Evolutionary conservation across 352 stramenopile genomes (phyloP), one percentile per base, ranked within the genome.

Genomic region (Phytophthora ramorum): DNA sequence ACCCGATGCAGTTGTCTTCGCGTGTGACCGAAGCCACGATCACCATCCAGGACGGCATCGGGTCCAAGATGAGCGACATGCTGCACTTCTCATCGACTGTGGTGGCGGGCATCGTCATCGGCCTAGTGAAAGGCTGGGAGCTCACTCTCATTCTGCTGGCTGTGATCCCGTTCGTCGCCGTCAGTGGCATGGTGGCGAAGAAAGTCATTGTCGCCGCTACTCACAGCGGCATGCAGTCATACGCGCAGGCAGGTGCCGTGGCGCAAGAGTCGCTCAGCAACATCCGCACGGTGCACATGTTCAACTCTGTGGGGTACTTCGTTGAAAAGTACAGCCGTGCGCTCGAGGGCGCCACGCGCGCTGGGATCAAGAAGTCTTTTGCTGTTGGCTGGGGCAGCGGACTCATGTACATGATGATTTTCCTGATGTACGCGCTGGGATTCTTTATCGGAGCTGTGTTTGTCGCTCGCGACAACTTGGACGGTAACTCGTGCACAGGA

Each of bases 271-370:
- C 67, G 1, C 66, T 87, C 16, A 71, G 63, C n/a, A 89, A 86
- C 59, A 72, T 88, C 38, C 76, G 66, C 30, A 89, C 76, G 12
- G 82, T 91, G 46, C 71, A 85, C 63, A 76, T 76, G 56, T 85
- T 90, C 68, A 88, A 85, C 56, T 72, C 72, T 5, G 58, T 87
- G 2, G 17, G 54, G 1, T 45, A 76, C 7, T 65, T 83, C 30
- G 22, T 72, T 7, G 46, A 71, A 2, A 85, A 87, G 43, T 91
- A 89, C 58, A 56, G 63, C 3, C 28, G 37, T 9, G 74, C 75
- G 3, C 65, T 91, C 0, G 55, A 73, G 2, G 38, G 44, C 4
- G 50, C 60, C 4, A 75, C 60, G 26, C 28, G 30, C 16, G 73
- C 73, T 17, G 75, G 75, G 1, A 71, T 85, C 32, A 71, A 73